These are phyloP conservation scores for Colletotrichum somersetense DNA, from an alignment of 2,329 filamentous ascomycete species.

Conservation along the genomic window DNA sequence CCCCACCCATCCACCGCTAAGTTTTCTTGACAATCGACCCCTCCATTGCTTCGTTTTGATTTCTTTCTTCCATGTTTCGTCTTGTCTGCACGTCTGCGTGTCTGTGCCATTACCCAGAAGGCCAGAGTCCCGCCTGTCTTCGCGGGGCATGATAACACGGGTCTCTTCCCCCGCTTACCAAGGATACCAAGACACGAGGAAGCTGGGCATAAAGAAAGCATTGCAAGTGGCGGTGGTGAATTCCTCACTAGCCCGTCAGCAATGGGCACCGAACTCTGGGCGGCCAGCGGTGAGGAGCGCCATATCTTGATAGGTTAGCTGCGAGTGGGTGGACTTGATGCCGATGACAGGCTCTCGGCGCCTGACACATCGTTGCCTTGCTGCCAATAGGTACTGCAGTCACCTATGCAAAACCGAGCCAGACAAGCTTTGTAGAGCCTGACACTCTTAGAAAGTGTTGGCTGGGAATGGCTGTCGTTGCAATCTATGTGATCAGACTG, in stretches of 20 bases:
- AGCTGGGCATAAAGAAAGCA: background rate
- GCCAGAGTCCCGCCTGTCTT: conserved; percentile 1
- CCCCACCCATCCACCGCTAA: conserved; percentile 36
- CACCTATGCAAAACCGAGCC: background rate
- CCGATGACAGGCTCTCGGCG: background rate
- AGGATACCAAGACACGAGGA: conserved; percentile 26
- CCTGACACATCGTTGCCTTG: background rate
- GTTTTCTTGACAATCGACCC: conserved; percentile 3
- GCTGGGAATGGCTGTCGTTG: background rate
- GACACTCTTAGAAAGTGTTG: background rate
- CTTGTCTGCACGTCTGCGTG: background rate
- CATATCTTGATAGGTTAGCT: background rate
- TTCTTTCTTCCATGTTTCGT: conserved; percentile 19
- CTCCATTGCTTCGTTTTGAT: conserved; percentile 23
- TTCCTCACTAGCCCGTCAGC: background rate
- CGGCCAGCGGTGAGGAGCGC: conserved; percentile 7
- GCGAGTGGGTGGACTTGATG: background rate
- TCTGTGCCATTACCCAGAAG: conserved; percentile 9
- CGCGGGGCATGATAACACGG: background rate
- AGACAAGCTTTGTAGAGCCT: background rate
- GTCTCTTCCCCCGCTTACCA: conserved; percentile 30
- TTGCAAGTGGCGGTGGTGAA: background rate
- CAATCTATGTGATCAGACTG: conserved; percentile 9
- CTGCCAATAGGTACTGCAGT: background rate
- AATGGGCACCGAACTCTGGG: conserved; percentile 3